Conservation (phyloP, 2,329 filamentous ascomycete genomes). For the Trichoderma atrobrunneum region DNA sequence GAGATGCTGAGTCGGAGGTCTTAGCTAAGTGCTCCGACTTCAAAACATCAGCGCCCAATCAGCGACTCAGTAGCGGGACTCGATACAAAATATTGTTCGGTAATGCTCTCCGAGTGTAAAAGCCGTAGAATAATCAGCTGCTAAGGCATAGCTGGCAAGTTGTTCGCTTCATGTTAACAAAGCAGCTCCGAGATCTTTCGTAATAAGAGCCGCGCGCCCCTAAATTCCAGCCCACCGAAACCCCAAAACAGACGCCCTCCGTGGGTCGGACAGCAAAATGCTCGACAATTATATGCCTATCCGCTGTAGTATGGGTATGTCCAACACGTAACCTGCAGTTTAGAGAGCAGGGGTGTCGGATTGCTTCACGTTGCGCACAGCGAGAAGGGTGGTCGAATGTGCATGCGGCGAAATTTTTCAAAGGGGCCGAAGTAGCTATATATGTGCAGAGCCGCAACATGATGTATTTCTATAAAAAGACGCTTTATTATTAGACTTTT, state of each 20-base stretch:
- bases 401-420: background rate
- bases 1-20: background rate
- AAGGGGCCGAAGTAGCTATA: background rate
- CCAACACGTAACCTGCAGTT: background rate
- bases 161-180: background rate
- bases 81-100: background rate
- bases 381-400: background rate
- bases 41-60: background rate
- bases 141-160: background rate
- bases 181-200: background rate
- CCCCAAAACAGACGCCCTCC: background rate
- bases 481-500: background rate
- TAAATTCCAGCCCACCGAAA: background rate
- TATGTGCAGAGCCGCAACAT: background rate
- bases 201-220: background rate
- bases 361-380: background rate
- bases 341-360: background rate
- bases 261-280: background rate
- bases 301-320: background rate
- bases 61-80: background rate
- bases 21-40: conserved; percentile 14
- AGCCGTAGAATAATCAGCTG: background rate
- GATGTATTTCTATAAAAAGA: background rate
- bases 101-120: background rate
- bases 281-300: background rate